Conservation (phyloP, 306 rosid genomes). For the Oxytropis ochrocephala region DNA sequence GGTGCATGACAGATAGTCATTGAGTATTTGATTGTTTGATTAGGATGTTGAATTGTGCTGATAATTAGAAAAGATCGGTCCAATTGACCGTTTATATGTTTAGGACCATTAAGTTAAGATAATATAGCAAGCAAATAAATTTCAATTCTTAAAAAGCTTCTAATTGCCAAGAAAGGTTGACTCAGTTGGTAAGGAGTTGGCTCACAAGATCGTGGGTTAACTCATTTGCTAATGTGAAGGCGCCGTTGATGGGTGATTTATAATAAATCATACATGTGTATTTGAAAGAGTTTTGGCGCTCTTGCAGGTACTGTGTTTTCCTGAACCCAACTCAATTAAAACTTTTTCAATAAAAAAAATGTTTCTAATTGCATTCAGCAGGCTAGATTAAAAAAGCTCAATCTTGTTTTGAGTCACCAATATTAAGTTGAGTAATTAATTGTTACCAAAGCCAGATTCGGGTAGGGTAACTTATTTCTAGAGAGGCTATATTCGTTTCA, state of each 20-base stretch:
- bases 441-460: neutral
- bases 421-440: neutral
- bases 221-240: no score
- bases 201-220: no score
- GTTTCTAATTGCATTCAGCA: neutral
- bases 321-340: no score
- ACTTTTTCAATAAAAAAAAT: no score
- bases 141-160: neutral
- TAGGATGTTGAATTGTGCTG: no score
- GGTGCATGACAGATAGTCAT: slow-evolving; percentile 18
- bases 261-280: no score
- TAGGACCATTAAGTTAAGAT: neutral
- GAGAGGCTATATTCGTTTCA: neutral
- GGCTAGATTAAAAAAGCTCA: neutral
- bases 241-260: no score
- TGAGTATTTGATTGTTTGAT: neutral
- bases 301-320: no score
- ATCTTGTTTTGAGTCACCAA: neutral
- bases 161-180: no score
- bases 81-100: neutral
- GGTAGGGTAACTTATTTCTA: neutral
- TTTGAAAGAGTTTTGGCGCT: no score
- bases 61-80: neutral
- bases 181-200: no score
- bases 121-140: neutral